Evolutionary conservation across 2,329 filamentous ascomycete species (phyloP), one percentile per base, ranked within the genome.

Genomic region (Hymenoscyphus scutula): DNA sequence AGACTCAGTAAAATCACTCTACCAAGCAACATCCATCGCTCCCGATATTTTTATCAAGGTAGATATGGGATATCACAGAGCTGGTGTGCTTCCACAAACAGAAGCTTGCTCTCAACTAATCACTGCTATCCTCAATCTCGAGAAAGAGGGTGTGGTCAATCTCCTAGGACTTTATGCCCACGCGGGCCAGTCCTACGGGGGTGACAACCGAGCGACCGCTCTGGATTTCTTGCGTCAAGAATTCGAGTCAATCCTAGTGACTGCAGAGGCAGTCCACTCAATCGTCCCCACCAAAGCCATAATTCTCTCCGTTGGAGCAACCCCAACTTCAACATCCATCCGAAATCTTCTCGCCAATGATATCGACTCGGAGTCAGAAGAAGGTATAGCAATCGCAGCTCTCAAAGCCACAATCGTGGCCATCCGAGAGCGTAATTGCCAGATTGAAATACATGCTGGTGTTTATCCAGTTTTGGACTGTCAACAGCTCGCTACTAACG

Each of bases 391-490:
- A 4, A 76, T 74, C 0, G 71, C 74, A 5, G 72, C 76, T 27
- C 77, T 84, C 41, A 75, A 76, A 25, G 64, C 68, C 1, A 73
- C 78, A 29, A 75, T 86, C 29, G 70, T 68, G 11, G 69, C 71
- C 10, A 74, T 79, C 64, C 77, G 70, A 58, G 71, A 66, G 60
- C 70, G 73, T 4, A 77, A 76, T 38, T 78, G 82, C 57, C 75
- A 71, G 3, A 79, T 92, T 29, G 90, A 92, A 72, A 78, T 92
- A 1, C 90, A 93, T 73, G 89, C 90, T 0, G 90, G 89, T 32
- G 88, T 91, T 2, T 94, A 93, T 72, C 85, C 90, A 0, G 80
- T 87, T 2, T 82, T 94, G 8, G 91, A 95, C 74, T 79, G 93
- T 69, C 91, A 95, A 74, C 91, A 95, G 74, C 79, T 94, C 1